phyloP scores from a whole-genome alignment of 2,329 filamentous ascomycete genomes.

The Phyllosticta paracitricarpa region DNA sequence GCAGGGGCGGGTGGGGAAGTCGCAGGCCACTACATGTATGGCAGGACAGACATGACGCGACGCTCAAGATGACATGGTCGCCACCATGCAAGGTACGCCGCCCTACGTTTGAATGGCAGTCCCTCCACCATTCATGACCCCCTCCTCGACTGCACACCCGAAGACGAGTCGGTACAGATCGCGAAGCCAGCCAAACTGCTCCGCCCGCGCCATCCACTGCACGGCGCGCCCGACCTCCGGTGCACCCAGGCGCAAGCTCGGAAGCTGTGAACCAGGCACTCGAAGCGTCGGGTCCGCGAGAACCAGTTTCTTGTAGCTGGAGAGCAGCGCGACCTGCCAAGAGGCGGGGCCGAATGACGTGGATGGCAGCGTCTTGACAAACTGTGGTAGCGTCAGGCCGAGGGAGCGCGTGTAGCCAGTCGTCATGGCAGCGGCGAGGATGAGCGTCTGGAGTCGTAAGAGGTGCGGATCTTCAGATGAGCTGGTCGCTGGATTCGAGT shows the following conservation, averaged over 20 bases:
- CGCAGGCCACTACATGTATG: neutral
- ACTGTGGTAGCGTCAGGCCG: conserved; percentile 54
- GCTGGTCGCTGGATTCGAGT: conserved; percentile 37
- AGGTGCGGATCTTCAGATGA: conserved; percentile 64
- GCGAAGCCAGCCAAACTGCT: conserved; percentile 67
- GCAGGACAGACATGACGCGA: neutral
- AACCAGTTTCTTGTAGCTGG: conserved; percentile 73
- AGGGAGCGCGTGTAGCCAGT: conserved; percentile 62
- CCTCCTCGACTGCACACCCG: conserved; percentile 38
- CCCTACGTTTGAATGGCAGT: neutral
- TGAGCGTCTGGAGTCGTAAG: conserved; percentile 64
- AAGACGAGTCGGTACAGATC: conserved; percentile 81
- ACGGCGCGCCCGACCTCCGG: conserved; percentile 75
- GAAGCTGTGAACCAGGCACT: conserved; percentile 35
- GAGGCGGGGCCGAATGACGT: conserved; percentile 68
- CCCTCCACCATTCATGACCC: neutral
- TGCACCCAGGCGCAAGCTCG: conserved; percentile 44
- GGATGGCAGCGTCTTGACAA: conserved; percentile 63
- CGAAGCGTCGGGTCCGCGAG: conserved; percentile 60
- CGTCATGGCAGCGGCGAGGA: conserved; percentile 78
- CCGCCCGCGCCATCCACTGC: conserved; percentile 59
- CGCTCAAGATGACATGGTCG: neutral
- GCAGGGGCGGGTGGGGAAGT: neutral
- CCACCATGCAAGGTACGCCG: neutral
- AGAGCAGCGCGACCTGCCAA: conserved; percentile 61